Percentiles rank a stretch among this genome's conserved stretches.
phyloP scores from a whole-genome alignment of 805 yeast genomes.

The Kodamaea jinghongensis region DNA sequence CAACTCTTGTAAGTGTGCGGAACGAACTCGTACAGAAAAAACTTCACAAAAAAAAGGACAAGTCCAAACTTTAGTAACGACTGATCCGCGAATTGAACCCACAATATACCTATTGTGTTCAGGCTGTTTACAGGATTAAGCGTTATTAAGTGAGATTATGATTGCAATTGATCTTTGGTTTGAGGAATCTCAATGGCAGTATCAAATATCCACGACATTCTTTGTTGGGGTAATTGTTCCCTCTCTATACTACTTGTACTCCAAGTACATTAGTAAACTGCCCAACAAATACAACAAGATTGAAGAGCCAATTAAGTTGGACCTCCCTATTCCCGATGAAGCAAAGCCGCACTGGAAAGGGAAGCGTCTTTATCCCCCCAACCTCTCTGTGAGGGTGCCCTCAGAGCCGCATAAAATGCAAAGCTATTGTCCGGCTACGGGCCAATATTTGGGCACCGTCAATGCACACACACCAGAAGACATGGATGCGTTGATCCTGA shows the following conservation, averaged over 20 bases:
- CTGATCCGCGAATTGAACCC: too few species aligned
- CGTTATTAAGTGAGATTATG: slow-evolving; percentile 19
- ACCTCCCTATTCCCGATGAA: slow-evolving; percentile 64
- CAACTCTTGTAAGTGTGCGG: too few species aligned
- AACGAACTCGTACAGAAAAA: too few species aligned
- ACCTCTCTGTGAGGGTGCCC: slow-evolving; percentile 52
- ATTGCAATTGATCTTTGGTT: slow-evolving; percentile 42
- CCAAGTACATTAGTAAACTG: slow-evolving; percentile 32
- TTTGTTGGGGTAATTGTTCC: slow-evolving; percentile 40
- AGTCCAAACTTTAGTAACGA: too few species aligned
- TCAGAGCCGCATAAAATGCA: slow-evolving; percentile 70
- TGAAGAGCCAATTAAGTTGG: slow-evolving; percentile 48
- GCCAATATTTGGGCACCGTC: slow-evolving; percentile 78
- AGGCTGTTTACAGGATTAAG: too few species aligned
- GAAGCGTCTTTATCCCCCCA: slow-evolving; percentile 60
- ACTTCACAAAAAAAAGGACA: too few species aligned
- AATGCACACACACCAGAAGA: slow-evolving; percentile 62
- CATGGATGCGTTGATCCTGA: slow-evolving; percentile 62
- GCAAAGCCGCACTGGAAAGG: slow-evolving; percentile 93
- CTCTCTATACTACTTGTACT: slow-evolving; percentile 31
- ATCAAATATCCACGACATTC: slow-evolving; percentile 44
- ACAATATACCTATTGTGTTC: too few species aligned
- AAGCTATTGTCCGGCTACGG: slow-evolving; percentile 94
- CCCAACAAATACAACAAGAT: slow-evolving; percentile 42
- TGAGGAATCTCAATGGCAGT: slow-evolving; percentile 43